Evolutionary conservation across 768 basidiomycete species (phyloP), one percentile per base, ranked within the genome.

Genomic region (Gyrodon lividus): DNA sequence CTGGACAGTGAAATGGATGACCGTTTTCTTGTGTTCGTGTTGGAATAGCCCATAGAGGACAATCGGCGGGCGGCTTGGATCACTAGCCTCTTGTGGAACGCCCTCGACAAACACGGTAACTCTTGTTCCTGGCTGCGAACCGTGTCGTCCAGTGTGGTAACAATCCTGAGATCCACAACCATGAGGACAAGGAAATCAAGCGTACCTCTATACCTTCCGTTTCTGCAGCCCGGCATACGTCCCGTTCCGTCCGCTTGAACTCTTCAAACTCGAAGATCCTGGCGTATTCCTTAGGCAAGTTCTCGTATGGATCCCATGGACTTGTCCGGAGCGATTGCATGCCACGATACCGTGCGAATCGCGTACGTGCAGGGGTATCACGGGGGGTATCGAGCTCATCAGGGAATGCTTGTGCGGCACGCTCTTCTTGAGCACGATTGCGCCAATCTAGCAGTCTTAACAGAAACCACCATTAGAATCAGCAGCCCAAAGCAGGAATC

Each of bases 291-390:
- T 86, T 72, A 12, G 96, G 96, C 10, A 99, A 76, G 62, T 95
- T 95, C 70, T 99, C 96, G 60, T 88, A 98, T 7, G 96, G 86
- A 67, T 98, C 97, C 97, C 96, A 99, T 33, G 91, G 92, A 65
- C 91, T 94, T 6, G 96, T 98, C 33, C 96, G 63, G 78, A 99
- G 91, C 13, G 90, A 93, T 42, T 84, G 84, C 71, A 99, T 69
- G 7, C 96, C 96, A 51, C 96, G 84, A 67, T 85, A 99, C 43
- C 95, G 81, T 61, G 92, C 91, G 73, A 98, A 98, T 10, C 97
- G 83, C 9, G 78, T 79, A 16, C 80, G 75, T 3, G 95, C 95
- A 2, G 89, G 72, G 9, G 86, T 72, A 50, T 98, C 89, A 57
- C 84, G 82, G 0, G 96, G 96, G 0, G 97, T 98, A 61, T 98